phyloP scores from a whole-genome alignment of 257 asterid species.

The Forsythia suspensa region DNA sequence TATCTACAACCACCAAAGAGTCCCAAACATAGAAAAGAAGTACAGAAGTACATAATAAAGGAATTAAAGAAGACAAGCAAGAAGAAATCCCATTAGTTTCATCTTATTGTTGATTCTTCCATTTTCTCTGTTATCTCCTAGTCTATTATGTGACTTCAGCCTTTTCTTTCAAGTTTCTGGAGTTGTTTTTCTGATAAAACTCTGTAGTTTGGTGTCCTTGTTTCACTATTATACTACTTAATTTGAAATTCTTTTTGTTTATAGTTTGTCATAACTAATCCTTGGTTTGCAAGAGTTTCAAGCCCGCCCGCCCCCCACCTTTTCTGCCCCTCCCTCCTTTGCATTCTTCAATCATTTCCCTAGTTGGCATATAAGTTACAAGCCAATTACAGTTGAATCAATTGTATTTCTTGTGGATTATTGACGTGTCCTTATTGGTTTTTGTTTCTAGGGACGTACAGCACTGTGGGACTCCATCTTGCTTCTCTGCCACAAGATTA shows the following conservation, averaged over 20 bases:
- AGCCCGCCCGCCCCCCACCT: too few relatives aligned
- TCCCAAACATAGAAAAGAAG: not conserved
- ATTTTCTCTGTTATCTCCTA: not conserved
- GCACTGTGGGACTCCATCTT: conserved; percentile 91
- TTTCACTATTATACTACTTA: not conserved
- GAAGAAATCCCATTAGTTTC: not conserved
- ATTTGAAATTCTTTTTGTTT: too few relatives aligned
- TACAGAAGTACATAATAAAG: too few relatives aligned
- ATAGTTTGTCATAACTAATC: too few relatives aligned
- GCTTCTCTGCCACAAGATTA: conserved; percentile 71
- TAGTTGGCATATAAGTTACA: not conserved
- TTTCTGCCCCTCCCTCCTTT: too few relatives aligned
- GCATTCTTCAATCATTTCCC: not conserved
- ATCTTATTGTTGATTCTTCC: not conserved
- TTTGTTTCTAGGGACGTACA: conserved; percentile 80
- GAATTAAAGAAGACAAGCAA: not conserved
- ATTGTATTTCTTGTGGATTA: not conserved
- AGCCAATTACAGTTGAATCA: not conserved
- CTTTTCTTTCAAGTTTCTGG: not conserved
- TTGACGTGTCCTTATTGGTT: not conserved
- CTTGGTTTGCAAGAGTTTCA: too few relatives aligned
- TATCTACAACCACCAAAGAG: not conserved
- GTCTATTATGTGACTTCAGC: not conserved
- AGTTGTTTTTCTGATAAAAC: not conserved
- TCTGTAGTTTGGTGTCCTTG: not conserved